Base-by-base conservation (phyloP, 768 basidiomycete genomes). In the Trametes gibbosa region DNA sequence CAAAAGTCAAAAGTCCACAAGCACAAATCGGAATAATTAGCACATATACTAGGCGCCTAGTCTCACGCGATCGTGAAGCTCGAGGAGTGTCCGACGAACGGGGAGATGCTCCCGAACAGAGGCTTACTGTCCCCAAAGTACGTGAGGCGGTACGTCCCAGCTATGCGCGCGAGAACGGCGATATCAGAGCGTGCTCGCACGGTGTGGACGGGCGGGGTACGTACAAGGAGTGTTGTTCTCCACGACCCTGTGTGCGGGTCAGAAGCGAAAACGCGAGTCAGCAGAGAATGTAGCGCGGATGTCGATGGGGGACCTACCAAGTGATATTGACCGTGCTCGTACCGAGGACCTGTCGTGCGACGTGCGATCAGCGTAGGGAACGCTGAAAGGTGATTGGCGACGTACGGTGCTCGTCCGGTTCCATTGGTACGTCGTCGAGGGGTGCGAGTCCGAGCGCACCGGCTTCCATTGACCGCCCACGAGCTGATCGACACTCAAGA, bases 51-150 rank as follows among this genome's bases (percentile, higher is more conserved):
- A 54, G 34, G 34, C 50, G n/a, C n/a, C n/a, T n/a, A n/a, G n/a
- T 47, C 54, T 52, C 25, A 50, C 0, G 60, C 43, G 41, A 62
- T 52, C 46, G 79, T 85, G 71, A 91, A 91, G 49, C 75, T 79
- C 23, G 81, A 80, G 0, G 88, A 89, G 17, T 73, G 73, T 19
- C 85, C 85, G 24, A 77, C 79, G 72, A 92, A 91, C 0, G 86
- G 66, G 13, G 76, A 77, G 58, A 90, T 85, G 27, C 77, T 72
- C 7, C 90, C 88, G 49, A 84, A 73, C 45, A 87, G 69, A 1
- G 84, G 77, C 74, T 91, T 92, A n/a, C 83, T 82, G 70, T 92
- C 89, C 9, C 89, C 90, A 61, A 82, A 84, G 70, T 92, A 92
- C 49, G 69, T 73, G 27, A 92, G 71, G 25, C 86, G 86, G 72